Evolutionary conservation across 2,329 filamentous ascomycete species (phyloP), one percentile per base, ranked within the genome.

Genomic region (Fusarium avenaceum): DNA sequence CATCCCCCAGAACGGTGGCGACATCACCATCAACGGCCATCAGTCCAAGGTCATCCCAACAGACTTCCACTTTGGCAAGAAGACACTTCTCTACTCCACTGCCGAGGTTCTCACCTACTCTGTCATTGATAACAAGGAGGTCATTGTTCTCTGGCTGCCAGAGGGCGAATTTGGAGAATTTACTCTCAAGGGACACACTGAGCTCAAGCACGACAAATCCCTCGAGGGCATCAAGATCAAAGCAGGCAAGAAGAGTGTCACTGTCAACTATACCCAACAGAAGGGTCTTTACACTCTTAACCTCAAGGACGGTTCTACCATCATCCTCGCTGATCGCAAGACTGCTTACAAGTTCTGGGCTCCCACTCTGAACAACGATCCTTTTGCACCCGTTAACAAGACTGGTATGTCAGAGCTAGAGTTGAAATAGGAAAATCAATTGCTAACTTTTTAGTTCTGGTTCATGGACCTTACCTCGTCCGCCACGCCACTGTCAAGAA

Each of bases 11-110:
- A 79, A 83, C 45, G 81, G 79, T 3, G 79, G 79, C 0, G 72
- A 75, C 0, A 83, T 89, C 44, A 79, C 83, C 7, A 80, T 90
- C 40, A 84, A 89, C 56, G 88, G 88, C 2, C 85, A 88, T 38
- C 85, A 89, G 56, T 84, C 87, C 9, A 89, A 90, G 79, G 85
- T 90, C 17, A 74, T 89, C 5, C 85, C 87, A 0, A 87, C 87
- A 0, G 87, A 90, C 67, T 90, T 89, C 57, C 74, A 66, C 2
- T 83, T 89, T 39, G 87, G 87, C 2, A 74, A 77, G 9, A 79
- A 85, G 62, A 83, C 76, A 0, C 73, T 88, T 0, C 72, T 88
- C 0, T 88, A 88, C 72, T 86, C 85, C 1, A 87, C 86, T 1
- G 83, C 84, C 0, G 86, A 88, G 62, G 79, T 88, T 0, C 72